Conservation (phyloP, 2,329 filamentous ascomycete species). For the Myrmaecium sp. region DNA sequence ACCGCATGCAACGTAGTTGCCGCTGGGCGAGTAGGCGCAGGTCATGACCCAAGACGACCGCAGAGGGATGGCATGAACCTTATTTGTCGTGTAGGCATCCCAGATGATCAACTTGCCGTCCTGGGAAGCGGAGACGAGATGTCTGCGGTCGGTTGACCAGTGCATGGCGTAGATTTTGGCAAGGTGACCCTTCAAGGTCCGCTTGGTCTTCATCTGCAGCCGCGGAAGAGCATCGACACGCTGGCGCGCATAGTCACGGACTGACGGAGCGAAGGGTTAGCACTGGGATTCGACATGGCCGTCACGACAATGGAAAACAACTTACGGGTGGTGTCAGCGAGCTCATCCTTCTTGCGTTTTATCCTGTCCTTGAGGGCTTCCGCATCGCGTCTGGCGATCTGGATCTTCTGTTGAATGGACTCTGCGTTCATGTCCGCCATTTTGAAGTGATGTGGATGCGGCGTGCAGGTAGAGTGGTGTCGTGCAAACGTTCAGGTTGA, state of each 20-base stretch:
- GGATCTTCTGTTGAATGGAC: constrained; percentile 49
- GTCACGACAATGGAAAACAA: constrained; percentile 1
- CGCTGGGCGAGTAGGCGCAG: constrained; percentile 94
- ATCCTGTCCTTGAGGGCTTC: constrained; percentile 96
- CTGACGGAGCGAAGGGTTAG: constrained; percentile 31
- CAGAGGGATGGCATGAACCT: constrained; percentile 94
- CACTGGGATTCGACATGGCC: constrained; percentile 2
- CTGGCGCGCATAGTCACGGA: constrained; percentile 81
- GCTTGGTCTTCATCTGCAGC: constrained; percentile 94
- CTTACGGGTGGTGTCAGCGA: constrained; percentile 88
- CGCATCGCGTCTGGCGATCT: constrained; percentile 92
- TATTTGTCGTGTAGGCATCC: constrained; percentile 99
- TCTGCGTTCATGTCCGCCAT: constrained; percentile 35
- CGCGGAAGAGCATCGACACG: constrained; percentile 82
- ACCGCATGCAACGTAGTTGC: constrained; percentile 96
- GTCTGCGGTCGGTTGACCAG: constrained; percentile 95
- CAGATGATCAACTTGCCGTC: constrained; percentile 99
- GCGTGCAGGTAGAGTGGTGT: no score
- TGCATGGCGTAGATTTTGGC: constrained; percentile 99
- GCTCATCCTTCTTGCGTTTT: constrained; percentile 99
- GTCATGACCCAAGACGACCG: constrained; percentile 99
- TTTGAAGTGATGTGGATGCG: constrained; percentile 1
- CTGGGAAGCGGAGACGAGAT: constrained; percentile 93
- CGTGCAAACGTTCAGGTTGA: no score
- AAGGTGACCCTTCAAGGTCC: constrained; percentile 90